These are phyloP conservation scores for Oemleria cerasiformis DNA, from an alignment of 306 rosid genomes.

Conservation along the genomic window DNA sequence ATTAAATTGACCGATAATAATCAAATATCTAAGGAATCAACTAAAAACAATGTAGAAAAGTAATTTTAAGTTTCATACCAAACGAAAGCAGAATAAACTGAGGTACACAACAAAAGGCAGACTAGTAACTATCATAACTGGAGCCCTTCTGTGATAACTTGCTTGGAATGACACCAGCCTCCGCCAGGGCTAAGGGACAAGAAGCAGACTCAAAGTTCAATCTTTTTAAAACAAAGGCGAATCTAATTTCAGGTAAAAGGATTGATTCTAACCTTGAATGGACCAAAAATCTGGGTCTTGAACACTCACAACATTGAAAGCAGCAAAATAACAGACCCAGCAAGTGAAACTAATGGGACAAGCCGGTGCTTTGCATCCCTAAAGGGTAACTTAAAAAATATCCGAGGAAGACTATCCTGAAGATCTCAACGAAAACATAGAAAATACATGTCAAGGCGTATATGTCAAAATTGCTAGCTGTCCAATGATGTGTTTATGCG, in stretches of 20 bases:
- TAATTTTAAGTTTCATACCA: neutral
- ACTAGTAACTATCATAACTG: conserved; percentile 30
- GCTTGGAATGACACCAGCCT: conserved; percentile 83
- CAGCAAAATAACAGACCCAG: conserved; percentile 53
- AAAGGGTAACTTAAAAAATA: conserved; percentile 28
- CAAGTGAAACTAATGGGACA: conserved; percentile 54
- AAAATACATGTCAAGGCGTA: conserved; percentile 14
- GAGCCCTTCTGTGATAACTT: conserved; percentile 51
- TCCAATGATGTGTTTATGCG: conserved; percentile 57
- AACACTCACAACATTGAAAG: conserved; percentile 60
- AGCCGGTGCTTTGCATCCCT: conserved; percentile 67
- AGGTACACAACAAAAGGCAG: neutral
- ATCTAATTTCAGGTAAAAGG: conserved; percentile 10
- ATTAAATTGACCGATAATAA: neutral
- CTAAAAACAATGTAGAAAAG: neutral
- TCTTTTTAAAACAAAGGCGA: conserved; percentile 9
- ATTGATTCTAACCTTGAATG: conserved; percentile 64
- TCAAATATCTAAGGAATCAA: neutral
- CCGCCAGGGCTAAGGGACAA: conserved; percentile 64
- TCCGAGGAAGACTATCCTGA: conserved; percentile 15
- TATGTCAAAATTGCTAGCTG: conserved; percentile 47
- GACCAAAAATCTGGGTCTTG: conserved; percentile 64
- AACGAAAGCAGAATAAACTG: neutral
- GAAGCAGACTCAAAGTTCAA: conserved; percentile 29
- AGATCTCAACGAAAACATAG: neutral